Base-by-base conservation (phyloP, 768 basidiomycete genomes). In the Psilocybe sp. region DNA sequence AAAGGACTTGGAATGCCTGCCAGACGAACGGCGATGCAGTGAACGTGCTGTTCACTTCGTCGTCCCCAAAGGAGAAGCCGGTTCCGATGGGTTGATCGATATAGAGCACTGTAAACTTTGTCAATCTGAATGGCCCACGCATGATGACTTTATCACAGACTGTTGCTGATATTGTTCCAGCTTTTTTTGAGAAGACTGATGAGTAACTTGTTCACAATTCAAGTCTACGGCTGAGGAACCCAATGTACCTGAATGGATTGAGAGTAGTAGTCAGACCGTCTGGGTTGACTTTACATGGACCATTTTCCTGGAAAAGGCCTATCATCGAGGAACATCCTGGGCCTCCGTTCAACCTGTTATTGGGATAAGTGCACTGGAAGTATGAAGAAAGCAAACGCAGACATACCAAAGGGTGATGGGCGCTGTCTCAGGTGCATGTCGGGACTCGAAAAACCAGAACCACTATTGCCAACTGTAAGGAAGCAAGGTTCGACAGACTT, bases 391-490 rank as follows among this genome's bases (percentile, higher is more conserved):
- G 8, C 1, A 40, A 46, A 11, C 18, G 10, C 10, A 46, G 11
- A 23, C 63, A 36, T 50, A 81, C 84, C 85, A 87, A 18, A 86
- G 69, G 2, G 83, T 83, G 57, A 87, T 80, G 0, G 84, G 84
- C 0, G 84, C 83, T 1, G 74, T 81, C 43, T 82, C 78, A 0
- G 84, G 81, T 2, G 72, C 67, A 28, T 78, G 65, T 12, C 85
- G 74, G 2, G 85, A 75, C 53, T 82, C 85, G 46, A 87, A 87
- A 64, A 85, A 87, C 82, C 84, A 87, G 59, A 86, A 87, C 82
- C 81, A 86, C 84, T 84, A 28, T 28, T 28, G 23, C 23, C 3
- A 28, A 28, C 23, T 28, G 23, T 14, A 32, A n/a, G 11, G 12
- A 28, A 11, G 44, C 18, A 40, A 12, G n/a, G 14, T 13, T 15